These are phyloP conservation scores for Fistulinella cinereoalba DNA, from an alignment of 1,284 basidiomycete genomes.

Conservation along the genomic window DNA sequence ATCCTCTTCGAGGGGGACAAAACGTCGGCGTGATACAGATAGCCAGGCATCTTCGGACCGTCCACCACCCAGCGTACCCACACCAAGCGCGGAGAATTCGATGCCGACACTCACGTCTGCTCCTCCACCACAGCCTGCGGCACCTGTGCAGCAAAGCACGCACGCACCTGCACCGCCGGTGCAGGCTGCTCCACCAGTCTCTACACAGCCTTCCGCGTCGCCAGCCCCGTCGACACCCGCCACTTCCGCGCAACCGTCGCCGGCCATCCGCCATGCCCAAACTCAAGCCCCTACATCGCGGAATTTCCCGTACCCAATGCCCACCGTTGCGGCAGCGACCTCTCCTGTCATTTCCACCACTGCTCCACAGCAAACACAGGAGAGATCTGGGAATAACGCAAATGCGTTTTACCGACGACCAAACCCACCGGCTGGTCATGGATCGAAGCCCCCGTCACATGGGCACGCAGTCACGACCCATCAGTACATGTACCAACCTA, in stretches of 20 bases:
- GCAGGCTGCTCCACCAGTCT: constrained; percentile 19
- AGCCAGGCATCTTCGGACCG: constrained; percentile 32
- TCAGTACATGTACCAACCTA: constrained; percentile 47
- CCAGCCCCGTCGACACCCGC: constrained; percentile 31
- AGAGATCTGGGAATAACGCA: constrained; percentile 28
- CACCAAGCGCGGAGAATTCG: constrained; percentile 23
- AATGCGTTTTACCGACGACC: constrained; percentile 37
- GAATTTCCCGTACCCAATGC: constrained; percentile 47
- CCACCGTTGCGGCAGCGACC: constrained; percentile 41
- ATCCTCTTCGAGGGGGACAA: constrained; percentile 60
- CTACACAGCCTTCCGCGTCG: constrained; percentile 29
- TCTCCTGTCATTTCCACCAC: constrained; percentile 37
- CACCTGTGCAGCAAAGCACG: constrained; percentile 24
- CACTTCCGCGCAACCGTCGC: constrained; percentile 31
- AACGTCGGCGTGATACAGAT: constrained; percentile 56
- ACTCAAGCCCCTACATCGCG: constrained; percentile 29
- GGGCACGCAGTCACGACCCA: constrained; percentile 34
- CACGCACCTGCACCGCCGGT: constrained; percentile 21
- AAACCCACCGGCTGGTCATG: constrained; percentile 27
- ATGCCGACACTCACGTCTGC: constrained; percentile 17
- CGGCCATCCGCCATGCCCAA: constrained; percentile 32
- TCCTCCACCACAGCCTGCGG: constrained; percentile 21
- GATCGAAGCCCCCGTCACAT: constrained; percentile 35
- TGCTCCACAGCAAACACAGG: constrained; percentile 27
- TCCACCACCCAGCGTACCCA: constrained; percentile 25